Evolutionary conservation across 495 filamentous ascomycete species (phyloP).

Genomic region (Penicillium manginii): DNA sequence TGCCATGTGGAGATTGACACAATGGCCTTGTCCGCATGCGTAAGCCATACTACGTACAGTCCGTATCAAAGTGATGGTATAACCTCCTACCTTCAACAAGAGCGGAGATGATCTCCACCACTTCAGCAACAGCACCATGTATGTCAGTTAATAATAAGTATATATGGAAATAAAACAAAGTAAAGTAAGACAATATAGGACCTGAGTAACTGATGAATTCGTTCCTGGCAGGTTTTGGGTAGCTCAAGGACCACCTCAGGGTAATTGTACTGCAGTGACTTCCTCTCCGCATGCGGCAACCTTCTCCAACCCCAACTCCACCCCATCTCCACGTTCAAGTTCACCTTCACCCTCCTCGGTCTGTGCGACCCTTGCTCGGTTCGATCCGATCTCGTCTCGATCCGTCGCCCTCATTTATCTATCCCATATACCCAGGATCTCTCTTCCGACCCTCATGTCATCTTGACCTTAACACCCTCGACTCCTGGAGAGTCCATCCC

Average conservation of each 20-base stretch:
- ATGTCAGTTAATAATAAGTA: neutral
- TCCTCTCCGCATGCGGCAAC: conserved; percentile 5
- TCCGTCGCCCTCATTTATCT: conserved; percentile 19
- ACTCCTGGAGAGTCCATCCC: conserved; percentile 3
- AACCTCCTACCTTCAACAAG: neutral
- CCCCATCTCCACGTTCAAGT: neutral
- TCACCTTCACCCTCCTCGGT: conserved; percentile 7
- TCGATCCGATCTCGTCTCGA: conserved; percentile 15
- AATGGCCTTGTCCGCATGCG: conserved; percentile 31
- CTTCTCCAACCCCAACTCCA: neutral
- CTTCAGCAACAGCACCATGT: too few species aligned
- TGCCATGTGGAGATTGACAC: conserved; percentile 14
- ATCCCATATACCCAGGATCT: conserved; percentile 1
- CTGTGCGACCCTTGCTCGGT: conserved; percentile 8
- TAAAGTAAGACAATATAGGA: too few species aligned
- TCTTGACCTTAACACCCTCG: conserved; percentile 21
- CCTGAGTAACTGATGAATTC: too few species aligned
- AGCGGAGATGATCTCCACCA: too few species aligned
- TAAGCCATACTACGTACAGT: neutral
- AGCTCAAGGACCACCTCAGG: too few species aligned
- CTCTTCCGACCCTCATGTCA: conserved; percentile 14
- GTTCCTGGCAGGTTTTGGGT: too few species aligned
- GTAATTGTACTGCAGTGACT: too few species aligned
- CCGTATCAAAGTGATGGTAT: neutral
- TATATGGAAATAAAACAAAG: too few species aligned